phyloP scores from a whole-genome alignment of 306 rosid species.

The Cucurbita pepo region DNA sequence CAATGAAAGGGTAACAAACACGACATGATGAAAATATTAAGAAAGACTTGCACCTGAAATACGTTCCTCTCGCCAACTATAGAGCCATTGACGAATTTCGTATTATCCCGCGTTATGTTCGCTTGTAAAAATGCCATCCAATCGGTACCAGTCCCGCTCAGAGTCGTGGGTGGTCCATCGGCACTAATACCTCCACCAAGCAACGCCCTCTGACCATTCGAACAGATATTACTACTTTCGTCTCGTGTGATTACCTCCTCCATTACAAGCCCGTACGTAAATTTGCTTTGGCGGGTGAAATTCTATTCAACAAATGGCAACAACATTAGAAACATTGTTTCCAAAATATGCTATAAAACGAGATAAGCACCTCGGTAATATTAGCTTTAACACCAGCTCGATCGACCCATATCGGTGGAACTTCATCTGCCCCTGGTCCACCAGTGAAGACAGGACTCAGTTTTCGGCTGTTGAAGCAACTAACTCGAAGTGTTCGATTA shows the following conservation, averaged over 20 bases:
- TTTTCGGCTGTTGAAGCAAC: constrained; percentile 90
- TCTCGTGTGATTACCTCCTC: constrained; percentile 94
- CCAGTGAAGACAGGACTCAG: constrained; percentile 92
- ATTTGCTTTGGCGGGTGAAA: constrained; percentile 90
- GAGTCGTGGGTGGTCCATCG: constrained; percentile 97
- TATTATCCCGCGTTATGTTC: constrained; percentile 85
- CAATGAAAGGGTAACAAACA: background rate
- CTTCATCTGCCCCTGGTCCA: constrained; percentile 94
- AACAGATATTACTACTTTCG: constrained; percentile 63
- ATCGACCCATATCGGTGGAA: constrained; percentile 93
- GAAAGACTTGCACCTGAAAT: constrained; percentile 50
- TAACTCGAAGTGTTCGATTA: constrained; percentile 69
- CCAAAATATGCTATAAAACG: background rate
- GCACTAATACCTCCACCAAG: constrained; percentile 84
- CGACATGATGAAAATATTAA: background rate
- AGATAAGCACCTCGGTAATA: constrained; percentile 57
- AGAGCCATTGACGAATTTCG: constrained; percentile 83
- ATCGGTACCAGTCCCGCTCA: constrained; percentile 89
- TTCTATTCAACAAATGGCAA: constrained; percentile 29
- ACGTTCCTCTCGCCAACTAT: constrained; percentile 71
- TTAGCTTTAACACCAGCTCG: constrained; percentile 81
- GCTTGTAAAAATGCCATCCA: constrained; percentile 84
- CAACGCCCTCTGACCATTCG: constrained; percentile 61
- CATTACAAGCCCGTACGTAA: constrained; percentile 89
- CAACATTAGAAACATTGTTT: background rate